These are phyloP conservation scores for Hansenula lynferdii DNA, from an alignment of 1,139 yeast species.

Conservation along the genomic window DNA sequence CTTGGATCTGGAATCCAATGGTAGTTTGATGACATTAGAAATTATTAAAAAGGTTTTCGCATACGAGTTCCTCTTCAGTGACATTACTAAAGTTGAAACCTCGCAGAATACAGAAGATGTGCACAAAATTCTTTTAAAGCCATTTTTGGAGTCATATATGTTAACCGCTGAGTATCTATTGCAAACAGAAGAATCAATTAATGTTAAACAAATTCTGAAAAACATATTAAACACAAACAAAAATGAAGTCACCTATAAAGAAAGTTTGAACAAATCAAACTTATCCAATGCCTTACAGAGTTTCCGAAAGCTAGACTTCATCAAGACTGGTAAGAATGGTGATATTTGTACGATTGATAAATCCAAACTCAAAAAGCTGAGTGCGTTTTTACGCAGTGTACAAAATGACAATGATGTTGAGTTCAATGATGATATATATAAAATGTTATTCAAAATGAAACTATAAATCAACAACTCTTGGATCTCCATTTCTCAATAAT, in stretches of 20 bases:
- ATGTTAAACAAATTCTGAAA: too few relatives aligned
- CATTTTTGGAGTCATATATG: constrained; percentile 20
- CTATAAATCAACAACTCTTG: constrained; percentile 5
- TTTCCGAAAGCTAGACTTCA: constrained; percentile 12
- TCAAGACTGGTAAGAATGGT: constrained; percentile 9
- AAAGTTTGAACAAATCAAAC: constrained; percentile 18
- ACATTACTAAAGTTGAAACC: constrained; percentile 5
- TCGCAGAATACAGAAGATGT: background rate
- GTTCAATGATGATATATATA: background rate
- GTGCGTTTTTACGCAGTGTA: constrained; percentile 8
- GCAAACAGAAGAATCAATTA: too few relatives aligned
- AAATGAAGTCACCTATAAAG: constrained; percentile 12
- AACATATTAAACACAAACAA: too few relatives aligned
- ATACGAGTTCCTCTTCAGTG: constrained; percentile 15
- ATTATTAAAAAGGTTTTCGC: constrained; percentile 12
- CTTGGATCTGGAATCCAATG: constrained; percentile 8
- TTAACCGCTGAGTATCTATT: too few relatives aligned
- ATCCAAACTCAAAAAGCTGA: constrained; percentile 4
- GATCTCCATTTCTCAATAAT: constrained; percentile 14
- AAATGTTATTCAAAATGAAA: background rate
- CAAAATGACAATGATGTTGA: background rate
- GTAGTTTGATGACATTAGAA: constrained; percentile 3
- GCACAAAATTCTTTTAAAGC: constrained; percentile 12
- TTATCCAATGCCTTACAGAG: constrained; percentile 16
- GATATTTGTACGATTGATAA: constrained; percentile 13